A percentile compares a stretch with the other conserved stretches of the same genome.
Evolutionary conservation across 2,329 filamentous ascomycete genomes (phyloP).

Genomic region (Xylariales sp.): DNA sequence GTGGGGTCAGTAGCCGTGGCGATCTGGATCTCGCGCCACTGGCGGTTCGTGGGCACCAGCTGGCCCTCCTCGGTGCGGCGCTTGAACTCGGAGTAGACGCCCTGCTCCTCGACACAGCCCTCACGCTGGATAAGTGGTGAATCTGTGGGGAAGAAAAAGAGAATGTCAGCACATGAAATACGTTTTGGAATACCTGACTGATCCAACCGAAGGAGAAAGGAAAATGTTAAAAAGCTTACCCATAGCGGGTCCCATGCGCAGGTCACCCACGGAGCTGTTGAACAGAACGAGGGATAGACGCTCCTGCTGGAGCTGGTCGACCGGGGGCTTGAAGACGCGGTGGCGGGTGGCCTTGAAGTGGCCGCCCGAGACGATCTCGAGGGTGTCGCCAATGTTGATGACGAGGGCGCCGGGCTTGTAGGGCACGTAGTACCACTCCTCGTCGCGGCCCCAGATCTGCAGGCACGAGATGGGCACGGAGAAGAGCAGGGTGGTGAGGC

Average conservation of each 20-base stretch:
- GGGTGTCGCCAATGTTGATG: constrained; percentile 4
- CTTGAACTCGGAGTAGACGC: constrained; percentile 2
- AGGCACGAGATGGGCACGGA: constrained; percentile 1
- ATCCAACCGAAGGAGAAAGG: not conserved
- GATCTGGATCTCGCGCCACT: constrained; percentile 5
- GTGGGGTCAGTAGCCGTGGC: constrained; percentile 2
- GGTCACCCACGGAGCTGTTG: constrained; percentile 1
- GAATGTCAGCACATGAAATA: not conserved
- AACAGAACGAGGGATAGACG: constrained; percentile 1
- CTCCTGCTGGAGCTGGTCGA: constrained; percentile 1
- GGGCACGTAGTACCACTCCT: constrained; percentile 4
- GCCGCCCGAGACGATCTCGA: constrained; percentile 2
- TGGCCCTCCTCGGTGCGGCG: not conserved
- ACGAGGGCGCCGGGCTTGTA: constrained; percentile 4
- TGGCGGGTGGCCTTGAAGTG: constrained; percentile 5
- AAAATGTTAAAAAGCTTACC: not conserved
- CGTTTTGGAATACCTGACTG: no score
- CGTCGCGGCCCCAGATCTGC: constrained; percentile 5
- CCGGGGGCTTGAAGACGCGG: constrained; percentile 3
- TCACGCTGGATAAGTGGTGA: constrained; percentile 1
- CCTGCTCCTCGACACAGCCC: constrained; percentile 3
- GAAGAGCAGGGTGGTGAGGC: constrained; percentile 1
- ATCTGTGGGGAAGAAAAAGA: not conserved
- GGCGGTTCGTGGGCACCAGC: constrained; percentile 1
- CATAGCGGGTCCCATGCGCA: not conserved